Conservation (phyloP, 768 basidiomycete species). For the Boletus rex-veris region DNA sequence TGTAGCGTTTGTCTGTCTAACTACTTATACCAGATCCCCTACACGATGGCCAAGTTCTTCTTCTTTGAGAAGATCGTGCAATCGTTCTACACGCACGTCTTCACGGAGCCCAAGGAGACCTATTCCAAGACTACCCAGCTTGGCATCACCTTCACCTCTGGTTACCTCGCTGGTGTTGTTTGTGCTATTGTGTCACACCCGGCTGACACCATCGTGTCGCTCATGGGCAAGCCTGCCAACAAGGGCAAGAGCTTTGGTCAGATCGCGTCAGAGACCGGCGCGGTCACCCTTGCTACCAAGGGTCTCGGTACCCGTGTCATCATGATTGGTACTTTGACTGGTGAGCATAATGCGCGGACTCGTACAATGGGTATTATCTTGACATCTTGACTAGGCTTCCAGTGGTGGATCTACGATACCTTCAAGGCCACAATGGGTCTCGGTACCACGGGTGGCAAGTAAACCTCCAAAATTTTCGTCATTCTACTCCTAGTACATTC, state of each 20-base stretch:
- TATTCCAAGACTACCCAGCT: constrained; percentile 85
- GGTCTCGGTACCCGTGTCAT: constrained; percentile 84
- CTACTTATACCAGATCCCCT: constrained; percentile 67
- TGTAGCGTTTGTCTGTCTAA: background rate
- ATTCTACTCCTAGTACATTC: background rate
- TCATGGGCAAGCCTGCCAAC: constrained; percentile 87
- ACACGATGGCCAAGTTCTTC: constrained; percentile 99
- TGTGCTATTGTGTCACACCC: constrained; percentile 97
- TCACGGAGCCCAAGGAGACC: constrained; percentile 71
- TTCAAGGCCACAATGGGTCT: constrained; percentile 84
- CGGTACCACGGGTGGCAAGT: constrained; percentile 88
- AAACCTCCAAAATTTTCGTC: constrained; percentile 25
- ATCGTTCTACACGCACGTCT: constrained; percentile 85
- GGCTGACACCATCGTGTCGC: constrained; percentile 89
- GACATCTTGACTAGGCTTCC: constrained; percentile 54
- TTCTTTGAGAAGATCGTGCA: constrained; percentile 89
- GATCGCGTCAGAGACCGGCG: constrained; percentile 70
- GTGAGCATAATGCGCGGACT: constrained; percentile 21
- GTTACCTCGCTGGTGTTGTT: constrained; percentile 93
- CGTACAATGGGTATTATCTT: too few species aligned
- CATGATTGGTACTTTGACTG: constrained; percentile 69
- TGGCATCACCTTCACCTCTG: constrained; percentile 83
- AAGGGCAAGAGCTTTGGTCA: constrained; percentile 73
- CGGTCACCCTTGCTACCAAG: constrained; percentile 66
- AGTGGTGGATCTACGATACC: constrained; percentile 92